Evolutionary conservation across 1,284 basidiomycete species (phyloP), one percentile per base, ranked within the genome.

Genomic region (Microbotryum lychnidis-dioicae): DNA sequence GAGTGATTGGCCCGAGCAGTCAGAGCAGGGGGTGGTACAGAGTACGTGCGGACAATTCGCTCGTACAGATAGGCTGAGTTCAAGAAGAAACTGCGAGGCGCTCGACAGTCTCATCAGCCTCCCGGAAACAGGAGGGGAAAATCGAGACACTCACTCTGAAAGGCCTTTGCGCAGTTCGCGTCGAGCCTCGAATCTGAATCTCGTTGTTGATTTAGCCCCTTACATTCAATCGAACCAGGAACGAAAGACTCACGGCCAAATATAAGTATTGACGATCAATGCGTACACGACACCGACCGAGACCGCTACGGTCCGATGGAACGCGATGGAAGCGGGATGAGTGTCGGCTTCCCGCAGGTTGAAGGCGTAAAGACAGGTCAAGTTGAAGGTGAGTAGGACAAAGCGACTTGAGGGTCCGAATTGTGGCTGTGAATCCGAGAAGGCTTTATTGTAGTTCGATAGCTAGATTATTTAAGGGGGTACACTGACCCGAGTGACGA

Each of bases 261-360:
- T 91, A 66, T 87, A 86, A 53, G 89, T 80, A 7, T 89, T 92
- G 16, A 97, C 84, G 31, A 96, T 75, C 3, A 85, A 83, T 0
- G 91, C 92, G 87, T 89, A 97, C 1, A 93, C 74, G 0, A 94
- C 90, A 18, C 93, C 93, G 7, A 83, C 81, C 0, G 83, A 86
- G n/a, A 98, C 93, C 25, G 91, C 64, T 62, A 72, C 58, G 6
- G 69, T 70, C 7, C 74, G 72, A 52, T 72, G 69, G 33, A 71
- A 67, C 2, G 73, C 74, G 33, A 75, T 71, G 56, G 69, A 66
- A 57, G 69, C 68, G 23, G 73, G 71, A 46, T 72, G 70, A 4
- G 71, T 53, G 5, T 70, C 69, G 21, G 60, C 62, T 58, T 73
- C 73, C 37, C 75, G 69, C 3, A 64, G 56, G 42, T 73, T 72